Evolutionary conservation across 2,329 filamentous ascomycete species (phyloP).

Genomic region (Sordariomycetes sp.): DNA sequence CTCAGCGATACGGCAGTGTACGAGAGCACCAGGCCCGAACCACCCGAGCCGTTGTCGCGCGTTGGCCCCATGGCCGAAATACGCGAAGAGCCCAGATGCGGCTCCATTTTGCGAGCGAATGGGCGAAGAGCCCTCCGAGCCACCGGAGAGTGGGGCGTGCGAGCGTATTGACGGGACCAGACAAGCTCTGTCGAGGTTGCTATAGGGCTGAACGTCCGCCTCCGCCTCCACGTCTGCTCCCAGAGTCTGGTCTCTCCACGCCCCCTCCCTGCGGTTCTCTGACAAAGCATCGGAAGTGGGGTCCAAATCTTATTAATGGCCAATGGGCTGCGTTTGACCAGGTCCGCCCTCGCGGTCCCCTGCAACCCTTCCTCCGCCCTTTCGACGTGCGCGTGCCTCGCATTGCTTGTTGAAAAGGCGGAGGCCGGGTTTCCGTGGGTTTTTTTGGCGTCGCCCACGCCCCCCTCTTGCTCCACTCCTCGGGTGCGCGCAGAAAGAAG

Average conservation of each 20-base stretch:
- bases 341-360: not conserved
- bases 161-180: too few relatives aligned
- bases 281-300: not conserved
- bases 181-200: not conserved
- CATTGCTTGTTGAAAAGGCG: not conserved
- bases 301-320: too few relatives aligned
- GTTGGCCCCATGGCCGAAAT: too few relatives aligned
- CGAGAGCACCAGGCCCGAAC: too few relatives aligned
- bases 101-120: too few relatives aligned
- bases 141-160: not conserved
- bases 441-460: not conserved
- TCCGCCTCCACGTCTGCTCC: not conserved
- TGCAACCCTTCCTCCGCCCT: not conserved
- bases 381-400: not conserved
- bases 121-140: too few relatives aligned
- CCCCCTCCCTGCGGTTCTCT: too few relatives aligned
- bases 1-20: too few relatives aligned
- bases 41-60: too few relatives aligned
- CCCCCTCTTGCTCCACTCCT: not conserved
- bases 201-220: not conserved
- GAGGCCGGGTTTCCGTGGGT: not conserved
- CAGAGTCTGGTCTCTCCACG: too few relatives aligned
- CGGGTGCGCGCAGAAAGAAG: not conserved
- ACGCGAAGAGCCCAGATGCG: too few relatives aligned
- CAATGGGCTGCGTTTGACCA: not conserved